A percentile compares a stretch with the other conserved stretches of the same genome.
phyloP scores from a whole-genome alignment of 2,329 filamentous ascomycete genomes.

The Helminthosporium solani region DNA sequence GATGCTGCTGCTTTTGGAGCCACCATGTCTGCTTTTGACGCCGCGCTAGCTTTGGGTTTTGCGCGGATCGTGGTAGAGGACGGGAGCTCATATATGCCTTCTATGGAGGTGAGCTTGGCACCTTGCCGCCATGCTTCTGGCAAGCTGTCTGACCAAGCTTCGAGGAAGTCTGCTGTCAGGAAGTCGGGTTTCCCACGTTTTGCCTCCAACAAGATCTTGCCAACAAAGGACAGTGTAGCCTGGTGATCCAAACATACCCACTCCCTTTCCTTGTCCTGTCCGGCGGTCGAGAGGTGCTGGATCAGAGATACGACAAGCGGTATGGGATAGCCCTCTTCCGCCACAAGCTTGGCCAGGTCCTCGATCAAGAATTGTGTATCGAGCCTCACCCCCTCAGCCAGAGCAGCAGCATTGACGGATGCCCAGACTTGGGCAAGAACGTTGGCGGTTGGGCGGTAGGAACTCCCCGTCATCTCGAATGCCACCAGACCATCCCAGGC shows the following conservation, averaged over 20 bases:
- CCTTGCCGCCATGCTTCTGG: conserved; percentile 42
- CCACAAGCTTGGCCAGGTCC: conserved; percentile 33
- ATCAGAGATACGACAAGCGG: conserved; percentile 42
- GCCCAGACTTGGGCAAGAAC: conserved; percentile 53
- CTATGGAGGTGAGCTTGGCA: conserved; percentile 34
- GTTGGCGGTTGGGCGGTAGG: conserved; percentile 51
- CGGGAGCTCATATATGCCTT: conserved; percentile 35
- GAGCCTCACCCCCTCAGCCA: conserved; percentile 45
- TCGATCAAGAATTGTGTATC: conserved; percentile 39
- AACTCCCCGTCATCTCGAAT: conserved; percentile 49
- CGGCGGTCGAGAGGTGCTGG: conserved; percentile 31
- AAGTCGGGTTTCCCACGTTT: conserved; percentile 23
- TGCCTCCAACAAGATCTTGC: conserved; percentile 33
- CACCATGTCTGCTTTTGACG: conserved; percentile 7
- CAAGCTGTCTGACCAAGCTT: conserved; percentile 40
- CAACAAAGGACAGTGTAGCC: conserved; percentile 36
- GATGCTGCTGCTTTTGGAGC: conserved; percentile 24
- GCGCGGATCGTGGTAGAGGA: conserved; percentile 34
- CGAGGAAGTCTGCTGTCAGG: conserved; percentile 37
- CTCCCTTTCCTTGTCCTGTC: conserved; percentile 24
- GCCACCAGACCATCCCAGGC: conserved; percentile 55
- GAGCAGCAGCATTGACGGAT: conserved; percentile 43
- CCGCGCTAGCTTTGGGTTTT: conserved; percentile 16
- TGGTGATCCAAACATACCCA: conserved; percentile 39
- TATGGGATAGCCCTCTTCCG: conserved; percentile 43